A percentile compares a stretch with the other conserved stretches of the same genome.
These are phyloP conservation scores for Endoconidiophora laricicola DNA, from an alignment of 2,329 filamentous ascomycete species.

Conservation along the genomic window DNA sequence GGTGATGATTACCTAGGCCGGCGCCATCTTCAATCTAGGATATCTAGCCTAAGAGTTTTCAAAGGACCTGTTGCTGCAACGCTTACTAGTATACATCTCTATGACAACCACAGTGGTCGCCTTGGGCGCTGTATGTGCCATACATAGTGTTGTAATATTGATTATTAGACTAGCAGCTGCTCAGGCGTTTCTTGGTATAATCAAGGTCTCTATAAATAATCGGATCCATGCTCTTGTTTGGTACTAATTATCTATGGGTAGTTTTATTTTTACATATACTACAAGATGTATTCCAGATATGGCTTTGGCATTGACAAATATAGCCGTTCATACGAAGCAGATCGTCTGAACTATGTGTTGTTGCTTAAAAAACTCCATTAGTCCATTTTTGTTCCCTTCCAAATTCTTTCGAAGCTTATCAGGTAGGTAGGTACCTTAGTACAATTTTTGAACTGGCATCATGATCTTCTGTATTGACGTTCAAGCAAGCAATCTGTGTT, in stretches of 20 bases:
- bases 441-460: constrained; percentile 19
- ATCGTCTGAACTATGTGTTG: constrained; percentile 30
- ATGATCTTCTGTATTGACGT: constrained; percentile 14
- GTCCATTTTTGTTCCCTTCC: constrained; percentile 22
- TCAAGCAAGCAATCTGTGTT: constrained; percentile 11
- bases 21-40: constrained; percentile 25
- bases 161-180: constrained; percentile 27
- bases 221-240: constrained; percentile 33
- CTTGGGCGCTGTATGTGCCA: constrained; percentile 26
- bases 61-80: constrained; percentile 20
- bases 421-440: constrained; percentile 18
- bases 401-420: constrained; percentile 14
- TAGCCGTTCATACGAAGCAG: constrained; percentile 24
- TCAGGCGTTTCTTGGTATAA: constrained; percentile 29
- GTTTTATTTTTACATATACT: constrained; percentile 16
- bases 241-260: constrained; percentile 19
- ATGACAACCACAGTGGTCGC: constrained; percentile 15
- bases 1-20: constrained; percentile 24
- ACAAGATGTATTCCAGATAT: constrained; percentile 17
- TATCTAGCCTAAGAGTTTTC: constrained; percentile 23
- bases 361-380: constrained; percentile 24
- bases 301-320: constrained; percentile 19
- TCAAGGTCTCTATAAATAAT: constrained; percentile 31
- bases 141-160: constrained; percentile 24
- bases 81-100: constrained; percentile 13